A percentile compares a stretch with the other conserved stretches of the same genome.
Conservation (phyloP, 129 eudicot genomes). For the Artemisia annua region DNA sequence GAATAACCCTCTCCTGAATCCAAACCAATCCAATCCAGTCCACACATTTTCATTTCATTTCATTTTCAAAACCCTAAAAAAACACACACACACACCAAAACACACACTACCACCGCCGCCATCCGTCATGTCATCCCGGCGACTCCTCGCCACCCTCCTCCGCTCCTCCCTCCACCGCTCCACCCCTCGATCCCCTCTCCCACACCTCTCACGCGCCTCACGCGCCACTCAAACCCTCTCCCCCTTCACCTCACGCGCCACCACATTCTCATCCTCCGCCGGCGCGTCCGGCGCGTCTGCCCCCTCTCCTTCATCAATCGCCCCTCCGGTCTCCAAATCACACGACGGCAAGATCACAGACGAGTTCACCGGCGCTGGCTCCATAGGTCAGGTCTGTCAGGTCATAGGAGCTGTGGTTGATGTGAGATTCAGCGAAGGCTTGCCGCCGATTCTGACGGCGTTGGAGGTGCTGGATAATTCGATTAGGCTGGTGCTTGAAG, state of each 20-base stretch:
- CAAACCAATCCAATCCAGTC: slow-evolving; percentile 15
- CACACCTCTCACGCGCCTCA: slow-evolving; percentile 19
- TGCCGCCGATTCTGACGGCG: slow-evolving; percentile 96
- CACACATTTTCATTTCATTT: slow-evolving; percentile 24
- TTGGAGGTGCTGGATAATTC: slow-evolving; percentile 74
- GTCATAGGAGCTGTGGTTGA: slow-evolving; percentile 98
- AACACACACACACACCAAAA: slow-evolving; percentile 7
- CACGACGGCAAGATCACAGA: slow-evolving; percentile 41
- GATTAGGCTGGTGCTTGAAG: slow-evolving; percentile 82
- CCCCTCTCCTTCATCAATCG: slow-evolving; percentile 8
- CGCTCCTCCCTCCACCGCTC: slow-evolving; percentile 37
- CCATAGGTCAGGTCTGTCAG: slow-evolving; percentile 75
- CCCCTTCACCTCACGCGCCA: slow-evolving; percentile 10
- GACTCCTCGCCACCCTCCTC: slow-evolving; percentile 37
- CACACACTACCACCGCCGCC: slow-evolving; percentile 16
- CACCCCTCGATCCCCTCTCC: slow-evolving; percentile 15
- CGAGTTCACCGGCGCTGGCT: slow-evolving; percentile 44
- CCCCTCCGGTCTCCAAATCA: slow-evolving; percentile 14
- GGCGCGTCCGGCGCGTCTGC: slow-evolving; percentile 20
- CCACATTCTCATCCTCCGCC: slow-evolving; percentile 24
- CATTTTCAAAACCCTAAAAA: slow-evolving; percentile 26
- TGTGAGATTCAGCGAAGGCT: slow-evolving; percentile 78
- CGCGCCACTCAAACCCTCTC: slow-evolving; percentile 13
- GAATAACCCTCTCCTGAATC: slow-evolving; percentile 21
- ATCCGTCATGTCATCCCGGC: slow-evolving; percentile 40